Base-by-base conservation (phyloP, 2,329 filamentous ascomycete genomes). In the Xylaria hypoxylon region DNA sequence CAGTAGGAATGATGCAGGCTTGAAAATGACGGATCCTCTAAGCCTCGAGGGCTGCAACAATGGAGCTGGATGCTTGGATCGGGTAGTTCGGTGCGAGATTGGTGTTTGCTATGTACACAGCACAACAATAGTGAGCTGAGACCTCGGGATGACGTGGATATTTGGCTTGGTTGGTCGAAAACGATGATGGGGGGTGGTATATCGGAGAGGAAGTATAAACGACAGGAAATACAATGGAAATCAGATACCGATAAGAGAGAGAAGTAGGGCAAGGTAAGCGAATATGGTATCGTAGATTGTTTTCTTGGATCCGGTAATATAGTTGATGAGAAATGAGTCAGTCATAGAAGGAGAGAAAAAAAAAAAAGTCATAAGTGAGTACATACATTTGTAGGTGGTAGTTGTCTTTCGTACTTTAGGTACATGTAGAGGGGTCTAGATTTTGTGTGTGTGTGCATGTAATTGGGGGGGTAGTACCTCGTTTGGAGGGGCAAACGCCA, bases 61-160 rank as follows among this genome's bases (percentile, higher is more conserved):
- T 22, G 8, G 10, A 38, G 31, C 50, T 28, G n/a, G 48, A 52
- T 33, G 50, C 10, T 17, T 17, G 28, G 22, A 24, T 5, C n/a
- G 2, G 19, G 47, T n/a, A 44, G 28, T 19, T 19, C 50, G 58
- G 35, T 22, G 42, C 24, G 19, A 44, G 26, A 8, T 35, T 8
- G 42, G 44, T 31, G 44, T 31, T 45, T 61, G 65, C 38, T 60
- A 38, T n/a, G n/a, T n/a, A n/a, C n/a, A n/a, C n/a, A n/a, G n/a
- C 38, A 38, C 51, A 2, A 26, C 19, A 15, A 38, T 11, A 4
- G 55, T 33, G 10, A 10, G 45, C 19, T 13, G 24, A 13, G 6
- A 24, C 42, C 19, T 28, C 44, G 45, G 26, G 31, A 56, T 24
- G 35, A 45, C 44, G 31, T 24, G 19, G 38, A 38, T 35, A 31